Base-by-base conservation (phyloP, 257 asterid species). In the Osmanthus fragrans region DNA sequence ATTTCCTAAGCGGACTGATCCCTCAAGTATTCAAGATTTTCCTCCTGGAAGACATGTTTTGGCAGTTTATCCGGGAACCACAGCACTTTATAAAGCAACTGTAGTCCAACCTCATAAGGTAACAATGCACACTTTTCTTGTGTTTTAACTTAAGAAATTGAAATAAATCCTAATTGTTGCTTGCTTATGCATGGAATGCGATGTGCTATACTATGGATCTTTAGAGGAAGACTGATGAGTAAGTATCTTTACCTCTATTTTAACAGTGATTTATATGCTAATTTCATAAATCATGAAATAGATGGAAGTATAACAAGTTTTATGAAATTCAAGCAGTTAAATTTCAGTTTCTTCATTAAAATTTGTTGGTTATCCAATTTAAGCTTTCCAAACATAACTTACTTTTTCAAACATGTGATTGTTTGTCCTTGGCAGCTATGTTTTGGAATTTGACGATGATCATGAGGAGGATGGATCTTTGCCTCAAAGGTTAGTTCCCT, bases 1-100 rank as follows among this genome's bases (percentile, higher is more conserved):
- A 69, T 96, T 96, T 76, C 98, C 99, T 5, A 96, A 88, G 80
- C 82, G 94, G 70, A 89, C 79, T 37, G 98, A 96, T 73, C 97
- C 84, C 79, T 82, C 94, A 7, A 86, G 87, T 21, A 82, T 84
- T 79, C 92, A 86, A 69, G 97, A 96, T 73, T 93, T 93, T 64
- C 91, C 90, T 70, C 92, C 89, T 27, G 98, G 99, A 45, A 89
- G 81, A 82, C 92, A 92, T 60, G 99, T 96, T 72, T 84, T 93
- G 85, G 99, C 99, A n/a, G 97, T 96, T 80, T 93, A 93, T 85
- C 99, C 99, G 9, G 95, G 91, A 80, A 96, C 99, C 84, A 92
- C 97, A 0, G 96, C 99, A 12, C 89, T 96, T 47, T 96, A 93
- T 75, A 96, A 93, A 87, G 99, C 98, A 33, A 96, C 99, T 4